phyloP scores from a whole-genome alignment of 2,329 filamentous ascomycete genomes.

The Leptographium wingfieldii region DNA sequence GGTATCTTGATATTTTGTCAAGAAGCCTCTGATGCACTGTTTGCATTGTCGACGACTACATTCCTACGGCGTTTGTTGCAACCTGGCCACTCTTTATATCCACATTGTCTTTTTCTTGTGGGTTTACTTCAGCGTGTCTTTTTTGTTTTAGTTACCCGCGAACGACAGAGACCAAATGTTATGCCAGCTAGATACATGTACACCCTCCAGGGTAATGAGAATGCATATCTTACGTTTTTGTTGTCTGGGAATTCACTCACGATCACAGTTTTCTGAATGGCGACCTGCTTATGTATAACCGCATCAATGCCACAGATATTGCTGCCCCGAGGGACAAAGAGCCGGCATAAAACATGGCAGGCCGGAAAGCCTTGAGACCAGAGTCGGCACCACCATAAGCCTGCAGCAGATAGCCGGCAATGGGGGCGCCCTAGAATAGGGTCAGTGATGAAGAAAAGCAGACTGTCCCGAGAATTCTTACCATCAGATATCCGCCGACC shows the following conservation, averaged over 20 bases:
- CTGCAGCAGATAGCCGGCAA: slow-evolving; percentile 46
- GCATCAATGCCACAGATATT: slow-evolving; percentile 27
- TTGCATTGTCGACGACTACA: neutral
- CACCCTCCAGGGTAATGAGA: neutral
- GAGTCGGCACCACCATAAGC: slow-evolving; percentile 37
- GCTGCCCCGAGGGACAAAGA: slow-evolving; percentile 34
- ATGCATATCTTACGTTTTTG: neutral
- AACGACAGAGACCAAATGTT: neutral
- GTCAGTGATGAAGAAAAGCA: neutral
- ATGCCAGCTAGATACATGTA: neutral
- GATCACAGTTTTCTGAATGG: neutral
- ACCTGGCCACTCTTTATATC: neutral
- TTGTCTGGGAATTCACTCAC: too few relatives aligned
- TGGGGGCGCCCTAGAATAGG: slow-evolving; percentile 35
- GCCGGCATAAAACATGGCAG: slow-evolving; percentile 51
- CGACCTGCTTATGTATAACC: slow-evolving; percentile 25
- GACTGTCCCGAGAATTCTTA: neutral
- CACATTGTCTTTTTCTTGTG: neutral
- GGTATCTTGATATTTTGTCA: neutral
- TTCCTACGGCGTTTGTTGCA: neutral
- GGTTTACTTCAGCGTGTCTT: slow-evolving; percentile 8
- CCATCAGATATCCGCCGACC: slow-evolving; percentile 46
- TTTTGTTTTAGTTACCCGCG: neutral
- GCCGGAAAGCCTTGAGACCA: slow-evolving; percentile 40
- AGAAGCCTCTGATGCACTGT: neutral